phyloP scores from a whole-genome alignment of 1,139 yeast genomes.

The Arxiozyma slooffiae region DNA sequence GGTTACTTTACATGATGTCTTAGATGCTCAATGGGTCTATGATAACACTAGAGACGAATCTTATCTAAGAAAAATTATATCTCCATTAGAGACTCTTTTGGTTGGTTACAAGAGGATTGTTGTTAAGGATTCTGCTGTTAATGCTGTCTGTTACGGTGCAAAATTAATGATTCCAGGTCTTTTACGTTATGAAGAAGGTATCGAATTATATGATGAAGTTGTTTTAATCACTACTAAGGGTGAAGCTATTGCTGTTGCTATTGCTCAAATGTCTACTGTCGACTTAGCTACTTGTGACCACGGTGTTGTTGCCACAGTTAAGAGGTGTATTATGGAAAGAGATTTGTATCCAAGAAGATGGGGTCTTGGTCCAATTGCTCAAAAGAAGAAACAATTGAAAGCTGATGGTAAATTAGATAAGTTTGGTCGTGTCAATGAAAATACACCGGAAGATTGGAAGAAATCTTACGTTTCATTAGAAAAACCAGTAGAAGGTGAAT shows the following conservation, averaged over 20 bases:
- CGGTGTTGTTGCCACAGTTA: conserved; percentile 96
- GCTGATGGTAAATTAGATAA: conserved; percentile 96
- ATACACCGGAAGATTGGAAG: conserved; percentile 92
- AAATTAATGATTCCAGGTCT: conserved; percentile 98
- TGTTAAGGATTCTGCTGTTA: conserved; percentile 96
- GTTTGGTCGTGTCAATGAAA: conserved; percentile 85
- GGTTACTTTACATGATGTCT: conserved; percentile 92
- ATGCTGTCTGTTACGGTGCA: conserved; percentile 98
- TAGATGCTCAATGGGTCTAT: conserved; percentile 96
- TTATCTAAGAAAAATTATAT: conserved; percentile 84
- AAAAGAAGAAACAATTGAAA: conserved; percentile 95
- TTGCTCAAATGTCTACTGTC: conserved; percentile 98
- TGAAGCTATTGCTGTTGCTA: conserved; percentile 97
- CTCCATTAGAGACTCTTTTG: conserved; percentile 87
- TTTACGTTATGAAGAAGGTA: conserved; percentile 94
- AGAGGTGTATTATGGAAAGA: conserved; percentile 99
- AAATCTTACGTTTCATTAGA: conserved; percentile 74
- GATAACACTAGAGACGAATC: conserved; percentile 97
- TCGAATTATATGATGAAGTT: conserved; percentile 94
- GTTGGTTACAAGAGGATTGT: conserved; percentile 95
- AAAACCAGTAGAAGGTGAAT: conserved; percentile 38
- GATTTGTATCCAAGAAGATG: conserved; percentile 99
- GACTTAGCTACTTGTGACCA: conserved; percentile 95
- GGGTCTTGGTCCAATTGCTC: conserved; percentile 99
- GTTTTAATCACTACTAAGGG: conserved; percentile 98